These are phyloP conservation scores for Berberis thunbergii DNA, from an alignment of 164 flowering plant genomes.

Conservation along the genomic window DNA sequence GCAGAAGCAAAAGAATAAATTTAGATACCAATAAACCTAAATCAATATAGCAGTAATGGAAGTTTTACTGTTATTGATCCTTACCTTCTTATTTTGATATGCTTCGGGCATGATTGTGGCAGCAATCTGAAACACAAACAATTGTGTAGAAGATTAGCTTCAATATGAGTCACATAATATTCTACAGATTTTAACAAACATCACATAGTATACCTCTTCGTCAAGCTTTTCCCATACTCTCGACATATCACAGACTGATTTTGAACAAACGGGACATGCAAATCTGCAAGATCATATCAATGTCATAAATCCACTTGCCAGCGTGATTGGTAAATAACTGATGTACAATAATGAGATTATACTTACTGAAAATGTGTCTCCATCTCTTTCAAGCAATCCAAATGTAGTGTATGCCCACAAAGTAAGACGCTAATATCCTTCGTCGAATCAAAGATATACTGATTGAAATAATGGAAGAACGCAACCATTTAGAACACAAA, in stretches of 20 bases:
- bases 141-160: not conserved
- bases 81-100: slow-evolving; percentile 69
- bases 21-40: not conserved
- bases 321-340: not conserved
- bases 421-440: slow-evolving; percentile 56
- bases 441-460: slow-evolving; percentile 79
- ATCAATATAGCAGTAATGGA: not conserved
- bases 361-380: slow-evolving; percentile 53
- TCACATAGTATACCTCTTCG: slow-evolving; percentile 40
- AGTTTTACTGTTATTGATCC: not conserved
- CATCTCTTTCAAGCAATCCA: slow-evolving; percentile 77
- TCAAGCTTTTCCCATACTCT: slow-evolving; percentile 58
- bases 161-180: not conserved
- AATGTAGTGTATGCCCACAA: slow-evolving; percentile 82
- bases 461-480: slow-evolving; percentile 13
- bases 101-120: slow-evolving; percentile 65
- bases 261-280: slow-evolving; percentile 78
- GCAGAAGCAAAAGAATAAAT: not conserved
- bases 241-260: slow-evolving; percentile 75
- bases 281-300: slow-evolving; percentile 34
- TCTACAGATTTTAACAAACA: not conserved
- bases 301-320: not conserved
- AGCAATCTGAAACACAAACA: slow-evolving; percentile 41
- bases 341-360: not conserved
- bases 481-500: not conserved